phyloP scores from a whole-genome alignment of 1,284 basidiomycete genomes.

The Irpex sp. region DNA sequence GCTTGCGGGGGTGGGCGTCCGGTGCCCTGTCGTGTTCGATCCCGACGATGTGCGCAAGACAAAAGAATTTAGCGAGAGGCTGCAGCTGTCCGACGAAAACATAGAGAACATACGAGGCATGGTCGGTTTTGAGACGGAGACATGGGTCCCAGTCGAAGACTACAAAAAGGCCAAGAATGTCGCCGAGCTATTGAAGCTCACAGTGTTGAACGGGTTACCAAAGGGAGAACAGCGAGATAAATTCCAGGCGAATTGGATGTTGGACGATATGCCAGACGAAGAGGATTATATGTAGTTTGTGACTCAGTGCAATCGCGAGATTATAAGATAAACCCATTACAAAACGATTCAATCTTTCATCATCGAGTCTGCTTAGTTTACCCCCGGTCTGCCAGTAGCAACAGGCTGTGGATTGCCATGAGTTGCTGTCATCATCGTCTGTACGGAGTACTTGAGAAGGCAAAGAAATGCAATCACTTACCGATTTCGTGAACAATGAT shows the following conservation, averaged over 20 bases:
- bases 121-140: not conserved
- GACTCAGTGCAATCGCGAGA: too few relatives aligned
- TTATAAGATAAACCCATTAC: too few relatives aligned
- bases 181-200: not conserved
- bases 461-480: too few relatives aligned
- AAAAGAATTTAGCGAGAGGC: not conserved
- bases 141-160: not conserved
- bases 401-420: too few relatives aligned
- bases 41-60: slow-evolving; percentile 33
- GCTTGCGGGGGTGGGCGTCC: slow-evolving; percentile 29
- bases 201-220: not conserved
- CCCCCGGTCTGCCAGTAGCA: too few relatives aligned
- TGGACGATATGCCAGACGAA: not conserved
- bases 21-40: slow-evolving; percentile 40
- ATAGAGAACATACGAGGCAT: not conserved
- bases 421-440: too few relatives aligned
- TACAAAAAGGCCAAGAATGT: not conserved
- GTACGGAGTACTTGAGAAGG: too few relatives aligned
- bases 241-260: not conserved
- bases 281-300: not conserved
- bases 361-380: too few relatives aligned
- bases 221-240: not conserved
- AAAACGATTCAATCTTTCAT: too few relatives aligned
- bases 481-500: too few relatives aligned
- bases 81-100: not conserved